phyloP scores from a whole-genome alignment of 257 asterid genomes.

The Solanum bulbocastanum region DNA sequence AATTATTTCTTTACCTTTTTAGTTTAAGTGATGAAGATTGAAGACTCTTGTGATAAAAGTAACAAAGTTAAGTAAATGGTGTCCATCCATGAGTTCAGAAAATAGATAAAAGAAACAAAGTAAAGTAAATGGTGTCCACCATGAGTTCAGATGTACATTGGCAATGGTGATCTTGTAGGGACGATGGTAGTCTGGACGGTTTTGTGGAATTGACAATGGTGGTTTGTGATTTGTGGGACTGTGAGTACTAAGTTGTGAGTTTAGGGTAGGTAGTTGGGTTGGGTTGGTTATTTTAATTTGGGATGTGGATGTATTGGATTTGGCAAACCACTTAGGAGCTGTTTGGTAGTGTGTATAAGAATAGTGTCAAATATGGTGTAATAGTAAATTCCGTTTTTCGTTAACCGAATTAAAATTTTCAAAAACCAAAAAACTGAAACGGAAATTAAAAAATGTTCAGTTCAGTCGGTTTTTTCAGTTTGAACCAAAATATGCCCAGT shows the following conservation, averaged over 20 bases:
- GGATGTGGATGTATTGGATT: neutral
- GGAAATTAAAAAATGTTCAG: neutral
- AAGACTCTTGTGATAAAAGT: neutral
- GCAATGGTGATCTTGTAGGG: neutral
- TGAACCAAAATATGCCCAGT: neutral
- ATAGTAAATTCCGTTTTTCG: neutral
- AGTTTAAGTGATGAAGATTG: neutral
- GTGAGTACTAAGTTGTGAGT: neutral
- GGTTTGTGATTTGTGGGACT: neutral
- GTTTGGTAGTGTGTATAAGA: neutral
- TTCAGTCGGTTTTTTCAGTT: neutral
- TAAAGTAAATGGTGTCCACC: neutral
- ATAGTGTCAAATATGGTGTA: neutral
- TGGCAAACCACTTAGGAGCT: neutral
- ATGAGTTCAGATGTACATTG: neutral
- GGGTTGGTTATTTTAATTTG: neutral
- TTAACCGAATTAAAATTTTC: too few species aligned
- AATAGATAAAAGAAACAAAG: neutral
- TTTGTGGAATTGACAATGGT: neutral
- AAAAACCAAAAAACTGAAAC: neutral
- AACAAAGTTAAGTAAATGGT: neutral
- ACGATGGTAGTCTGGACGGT: neutral
- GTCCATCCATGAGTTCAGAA: neutral
- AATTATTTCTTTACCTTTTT: neutral
- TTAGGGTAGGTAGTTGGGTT: neutral